Conservation (phyloP, 78 protist species). For the Dictyostelium brefeldianum region DNA sequence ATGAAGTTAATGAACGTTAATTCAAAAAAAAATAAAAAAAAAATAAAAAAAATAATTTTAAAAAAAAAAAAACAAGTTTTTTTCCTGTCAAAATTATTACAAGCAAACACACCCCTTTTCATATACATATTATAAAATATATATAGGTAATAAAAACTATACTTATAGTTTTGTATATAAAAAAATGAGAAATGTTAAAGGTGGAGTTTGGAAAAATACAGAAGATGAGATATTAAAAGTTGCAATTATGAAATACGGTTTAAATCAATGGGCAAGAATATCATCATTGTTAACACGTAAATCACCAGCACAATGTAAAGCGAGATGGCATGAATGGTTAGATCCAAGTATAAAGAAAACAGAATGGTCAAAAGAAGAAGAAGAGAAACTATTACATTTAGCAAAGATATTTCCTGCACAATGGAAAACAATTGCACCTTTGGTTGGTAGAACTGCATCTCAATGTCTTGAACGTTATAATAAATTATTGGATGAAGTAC, state of each 20-base stretch:
- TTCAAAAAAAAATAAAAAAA: neutral
- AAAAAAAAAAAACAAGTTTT: neutral
- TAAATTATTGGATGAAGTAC: slow-evolving; percentile 89
- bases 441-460: slow-evolving; percentile 98
- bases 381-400: slow-evolving; percentile 98
- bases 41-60: neutral
- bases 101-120: too few relatives aligned
- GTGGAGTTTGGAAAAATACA: slow-evolving; percentile 99
- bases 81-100: neutral
- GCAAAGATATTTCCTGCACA: slow-evolving; percentile 97
- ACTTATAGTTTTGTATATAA: neutral
- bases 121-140: neutral
- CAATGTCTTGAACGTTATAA: slow-evolving; percentile 99
- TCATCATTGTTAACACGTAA: slow-evolving; percentile 98
- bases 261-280: slow-evolving; percentile 95
- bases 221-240: slow-evolving; percentile 99
- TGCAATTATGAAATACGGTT: slow-evolving; percentile 99
- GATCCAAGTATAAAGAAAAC: slow-evolving; percentile 99
- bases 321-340: slow-evolving; percentile 99
- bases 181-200: slow-evolving; percentile 88
- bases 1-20: too few relatives aligned
- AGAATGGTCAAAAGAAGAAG: slow-evolving; percentile 99
- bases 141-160: neutral
- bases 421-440: slow-evolving; percentile 99
- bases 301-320: slow-evolving; percentile 99